Conservation (phyloP, 192 early-diverging fungal genomes). For the Backusella macrospora region DNA sequence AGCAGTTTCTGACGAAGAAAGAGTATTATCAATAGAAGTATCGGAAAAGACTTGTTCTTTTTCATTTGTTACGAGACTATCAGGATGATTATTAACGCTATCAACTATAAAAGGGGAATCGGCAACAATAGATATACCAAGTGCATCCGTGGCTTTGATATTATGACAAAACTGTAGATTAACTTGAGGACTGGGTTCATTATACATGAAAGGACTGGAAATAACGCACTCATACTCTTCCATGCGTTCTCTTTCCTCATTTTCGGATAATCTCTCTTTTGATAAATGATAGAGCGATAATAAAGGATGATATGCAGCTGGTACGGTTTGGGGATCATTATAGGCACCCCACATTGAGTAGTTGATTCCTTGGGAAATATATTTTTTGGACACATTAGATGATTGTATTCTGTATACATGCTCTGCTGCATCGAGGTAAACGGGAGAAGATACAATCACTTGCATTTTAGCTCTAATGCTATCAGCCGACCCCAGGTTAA, state of each 20-base stretch:
- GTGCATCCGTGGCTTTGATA: not conserved
- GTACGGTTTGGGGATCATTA: slow-evolving; percentile 38
- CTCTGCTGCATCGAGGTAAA: slow-evolving; percentile 43
- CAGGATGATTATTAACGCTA: too few relatives aligned
- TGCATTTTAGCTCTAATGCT: slow-evolving; percentile 60
- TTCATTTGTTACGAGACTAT: not conserved
- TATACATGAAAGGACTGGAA: not conserved
- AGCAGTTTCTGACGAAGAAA: not conserved
- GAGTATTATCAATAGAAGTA: not conserved
- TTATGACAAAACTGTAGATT: not conserved
- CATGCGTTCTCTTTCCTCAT: not conserved
- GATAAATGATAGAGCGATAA: slow-evolving; percentile 86
- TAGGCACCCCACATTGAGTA: slow-evolving; percentile 9
- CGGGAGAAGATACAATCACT: slow-evolving; percentile 50
- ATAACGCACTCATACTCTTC: not conserved
- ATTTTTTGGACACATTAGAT: not conserved
- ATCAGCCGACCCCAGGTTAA: slow-evolving; percentile 70
- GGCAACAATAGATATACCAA: not conserved
- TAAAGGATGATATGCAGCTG: slow-evolving; percentile 59
- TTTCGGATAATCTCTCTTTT: slow-evolving; percentile 51
- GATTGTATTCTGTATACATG: slow-evolving; percentile 18
- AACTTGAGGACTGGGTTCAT: not conserved
- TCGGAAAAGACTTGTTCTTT: not conserved
- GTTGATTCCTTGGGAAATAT: not conserved
- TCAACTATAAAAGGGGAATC: not conserved